phyloP scores from a whole-genome alignment of 2,329 filamentous ascomycete species.

The Trichoderma brevicompactum region DNA sequence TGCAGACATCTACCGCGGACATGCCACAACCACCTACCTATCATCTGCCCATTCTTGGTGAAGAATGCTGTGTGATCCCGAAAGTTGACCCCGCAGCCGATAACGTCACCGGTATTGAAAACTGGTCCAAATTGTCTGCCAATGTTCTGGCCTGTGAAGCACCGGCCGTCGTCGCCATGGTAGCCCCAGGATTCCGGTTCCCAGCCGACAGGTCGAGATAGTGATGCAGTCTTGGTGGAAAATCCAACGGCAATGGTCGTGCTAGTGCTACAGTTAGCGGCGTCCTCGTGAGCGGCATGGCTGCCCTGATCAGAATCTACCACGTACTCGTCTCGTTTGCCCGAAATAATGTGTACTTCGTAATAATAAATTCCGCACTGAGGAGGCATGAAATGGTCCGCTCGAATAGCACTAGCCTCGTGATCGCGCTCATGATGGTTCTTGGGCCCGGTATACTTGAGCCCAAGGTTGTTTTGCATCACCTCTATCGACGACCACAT shows the following conservation, averaged over 20 bases:
- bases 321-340: constrained; percentile 59
- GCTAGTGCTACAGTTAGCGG: constrained; percentile 42
- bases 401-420: constrained; percentile 81
- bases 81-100: constrained; percentile 71
- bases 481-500: constrained; percentile 76
- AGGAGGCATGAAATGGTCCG: constrained; percentile 83
- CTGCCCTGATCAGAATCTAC: too few relatives aligned
- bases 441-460: constrained; percentile 60
- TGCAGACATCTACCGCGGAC: not conserved
- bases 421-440: constrained; percentile 59
- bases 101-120: constrained; percentile 61
- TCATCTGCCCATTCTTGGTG: constrained; percentile 64
- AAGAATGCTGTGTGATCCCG: constrained; percentile 68
- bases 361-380: constrained; percentile 96
- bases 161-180: constrained; percentile 69
- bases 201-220: constrained; percentile 66
- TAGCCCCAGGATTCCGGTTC: constrained; percentile 71
- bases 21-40: constrained; percentile 50
- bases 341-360: constrained; percentile 64
- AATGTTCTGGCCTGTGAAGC: constrained; percentile 59
- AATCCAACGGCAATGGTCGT: constrained; percentile 68
- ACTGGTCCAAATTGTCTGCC: constrained; percentile 62
- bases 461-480: constrained; percentile 71
- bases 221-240: constrained; percentile 55
- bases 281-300: not conserved